These are phyloP conservation scores for Carpinus viminea DNA, from an alignment of 306 rosid genomes.

Conservation along the genomic window DNA sequence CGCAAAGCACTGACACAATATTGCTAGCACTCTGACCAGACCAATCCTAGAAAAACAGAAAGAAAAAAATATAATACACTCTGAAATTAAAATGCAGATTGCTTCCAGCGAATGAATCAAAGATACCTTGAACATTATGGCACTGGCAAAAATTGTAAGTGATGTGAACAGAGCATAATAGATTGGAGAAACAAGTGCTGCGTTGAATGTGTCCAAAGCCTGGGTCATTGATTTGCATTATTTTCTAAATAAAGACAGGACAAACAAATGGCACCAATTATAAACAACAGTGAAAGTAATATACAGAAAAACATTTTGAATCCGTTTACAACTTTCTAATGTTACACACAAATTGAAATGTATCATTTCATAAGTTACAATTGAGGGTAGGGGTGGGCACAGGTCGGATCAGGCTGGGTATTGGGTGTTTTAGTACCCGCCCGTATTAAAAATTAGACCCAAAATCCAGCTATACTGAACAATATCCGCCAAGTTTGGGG, in stretches of 20 bases:
- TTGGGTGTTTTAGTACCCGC: no score
- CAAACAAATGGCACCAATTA: neutral
- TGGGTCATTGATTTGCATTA: constrained; percentile 34
- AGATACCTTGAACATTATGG: constrained; percentile 90
- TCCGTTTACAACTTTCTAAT: neutral
- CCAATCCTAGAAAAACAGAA: constrained; percentile 60
- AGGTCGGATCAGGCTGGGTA: no score
- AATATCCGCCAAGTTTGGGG: no score
- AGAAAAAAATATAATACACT: neutral
- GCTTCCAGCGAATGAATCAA: constrained; percentile 15
- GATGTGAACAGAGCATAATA: constrained; percentile 92
- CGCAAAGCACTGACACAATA: constrained; percentile 81
- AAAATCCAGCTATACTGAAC: no score
- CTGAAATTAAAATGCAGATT: neutral
- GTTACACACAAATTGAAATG: neutral
- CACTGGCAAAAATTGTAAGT: constrained; percentile 85
- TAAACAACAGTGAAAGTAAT: neutral
- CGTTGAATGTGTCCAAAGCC: constrained; percentile 91
- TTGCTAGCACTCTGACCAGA: constrained; percentile 87
- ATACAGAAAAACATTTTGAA: neutral
- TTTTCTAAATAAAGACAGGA: constrained; percentile 25
- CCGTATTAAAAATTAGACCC: no score
- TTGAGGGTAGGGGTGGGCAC: neutral
- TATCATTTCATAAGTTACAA: neutral
- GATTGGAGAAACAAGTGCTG: constrained; percentile 87